phyloP scores from a whole-genome alignment of 1,284 basidiomycete genomes.

The Ceratobasidium theobromae region DNA sequence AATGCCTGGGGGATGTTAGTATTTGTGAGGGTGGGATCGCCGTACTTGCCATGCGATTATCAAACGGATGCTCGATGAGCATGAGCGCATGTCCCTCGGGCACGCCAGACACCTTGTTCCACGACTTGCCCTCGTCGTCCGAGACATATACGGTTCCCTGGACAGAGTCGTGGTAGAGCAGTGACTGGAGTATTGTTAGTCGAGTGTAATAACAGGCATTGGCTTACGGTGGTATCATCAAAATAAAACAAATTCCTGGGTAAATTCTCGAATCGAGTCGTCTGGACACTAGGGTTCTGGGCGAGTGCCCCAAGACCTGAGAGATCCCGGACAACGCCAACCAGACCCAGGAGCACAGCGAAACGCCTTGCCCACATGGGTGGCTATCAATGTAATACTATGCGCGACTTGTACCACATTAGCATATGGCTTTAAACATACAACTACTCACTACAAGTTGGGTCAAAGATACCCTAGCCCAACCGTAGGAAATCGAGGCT shows the following conservation, averaged over 20 bases:
- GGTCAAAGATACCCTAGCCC: not conserved
- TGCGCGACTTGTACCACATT: no score
- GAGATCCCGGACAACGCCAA: not conserved
- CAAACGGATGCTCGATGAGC: constrained; percentile 86
- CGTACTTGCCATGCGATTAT: constrained; percentile 66
- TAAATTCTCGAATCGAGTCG: constrained; percentile 60
- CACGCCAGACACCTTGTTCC: constrained; percentile 66
- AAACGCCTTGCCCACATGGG: constrained; percentile 17
- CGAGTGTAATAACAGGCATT: not conserved
- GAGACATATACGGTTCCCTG: constrained; percentile 75
- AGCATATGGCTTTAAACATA: no score
- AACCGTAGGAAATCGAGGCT: not conserved
- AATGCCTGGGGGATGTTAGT: constrained; percentile 62
- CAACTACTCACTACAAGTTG: no score
- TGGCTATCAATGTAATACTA: no score
- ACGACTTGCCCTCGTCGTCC: constrained; percentile 86
- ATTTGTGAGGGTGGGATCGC: not conserved
- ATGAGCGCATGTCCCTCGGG: constrained; percentile 63
- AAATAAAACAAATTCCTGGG: constrained; percentile 89
- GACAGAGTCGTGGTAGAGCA: constrained; percentile 79
- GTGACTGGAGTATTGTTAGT: constrained; percentile 52
- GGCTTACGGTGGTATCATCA: constrained; percentile 76
- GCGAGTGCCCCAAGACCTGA: constrained; percentile 7
- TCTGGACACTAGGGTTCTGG: constrained; percentile 44
- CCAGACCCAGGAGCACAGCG: constrained; percentile 1